These are phyloP conservation scores for Penicillium sp. DNA, from an alignment of 2,329 filamentous ascomycete genomes.

Conservation along the genomic window DNA sequence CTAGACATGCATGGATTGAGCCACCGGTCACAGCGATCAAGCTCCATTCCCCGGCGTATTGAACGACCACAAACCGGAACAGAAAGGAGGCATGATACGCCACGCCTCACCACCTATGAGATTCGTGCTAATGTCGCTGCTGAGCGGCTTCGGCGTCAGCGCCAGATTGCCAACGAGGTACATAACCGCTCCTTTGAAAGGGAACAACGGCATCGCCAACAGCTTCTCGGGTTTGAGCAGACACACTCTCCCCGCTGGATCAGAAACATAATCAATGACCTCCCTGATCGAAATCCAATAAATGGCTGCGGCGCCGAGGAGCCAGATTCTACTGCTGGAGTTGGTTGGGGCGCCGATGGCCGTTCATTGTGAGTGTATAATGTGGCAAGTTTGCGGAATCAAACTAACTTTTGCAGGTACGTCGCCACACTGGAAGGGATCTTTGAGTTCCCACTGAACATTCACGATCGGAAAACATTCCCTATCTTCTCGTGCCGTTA, in stretches of 20 bases:
- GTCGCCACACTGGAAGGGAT: slow-evolving; percentile 43
- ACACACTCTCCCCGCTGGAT: slow-evolving; percentile 33
- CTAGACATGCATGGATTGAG: slow-evolving; percentile 18
- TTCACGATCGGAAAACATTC: slow-evolving; percentile 42
- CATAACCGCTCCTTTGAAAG: slow-evolving; percentile 24
- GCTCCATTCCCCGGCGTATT: slow-evolving; percentile 29
- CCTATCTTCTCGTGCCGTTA: slow-evolving; percentile 38
- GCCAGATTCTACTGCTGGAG: slow-evolving; percentile 38
- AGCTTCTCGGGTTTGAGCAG: slow-evolving; percentile 28
- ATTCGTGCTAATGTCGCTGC: slow-evolving; percentile 33
- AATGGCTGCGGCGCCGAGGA: slow-evolving; percentile 30
- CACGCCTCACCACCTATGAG: slow-evolving; percentile 27
- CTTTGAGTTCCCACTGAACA: slow-evolving; percentile 41
- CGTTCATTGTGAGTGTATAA: slow-evolving; percentile 38
- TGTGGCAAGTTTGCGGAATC: too few species aligned
- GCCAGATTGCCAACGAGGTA: slow-evolving; percentile 30
- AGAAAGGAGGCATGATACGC: slow-evolving; percentile 23
- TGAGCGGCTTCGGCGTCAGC: slow-evolving; percentile 34
- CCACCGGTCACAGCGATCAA: slow-evolving; percentile 27
- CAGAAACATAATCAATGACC: slow-evolving; percentile 31
- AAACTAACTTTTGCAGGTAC: slow-evolving; percentile 29
- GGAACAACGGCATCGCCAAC: slow-evolving; percentile 30
- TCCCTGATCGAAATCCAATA: slow-evolving; percentile 27
- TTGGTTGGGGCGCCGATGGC: slow-evolving; percentile 42
- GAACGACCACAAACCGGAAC: slow-evolving; percentile 22